These are phyloP conservation scores for Termitomyces sp. DNA, from an alignment of 768 basidiomycete genomes.

Conservation along the genomic window DNA sequence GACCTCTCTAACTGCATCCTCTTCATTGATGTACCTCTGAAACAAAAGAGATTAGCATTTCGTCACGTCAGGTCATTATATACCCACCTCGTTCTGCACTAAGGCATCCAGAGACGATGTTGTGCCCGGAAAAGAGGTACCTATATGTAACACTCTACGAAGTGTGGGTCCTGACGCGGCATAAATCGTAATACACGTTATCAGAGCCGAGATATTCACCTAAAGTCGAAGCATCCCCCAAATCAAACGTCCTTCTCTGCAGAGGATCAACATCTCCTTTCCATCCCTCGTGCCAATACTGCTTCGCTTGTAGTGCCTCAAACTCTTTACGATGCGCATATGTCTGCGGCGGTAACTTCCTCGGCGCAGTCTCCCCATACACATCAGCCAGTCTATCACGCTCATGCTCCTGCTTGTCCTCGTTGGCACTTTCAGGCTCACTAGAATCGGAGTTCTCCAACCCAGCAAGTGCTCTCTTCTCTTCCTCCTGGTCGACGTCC, in stretches of 20 bases:
- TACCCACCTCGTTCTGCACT: constrained; percentile 14
- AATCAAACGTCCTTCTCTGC: constrained; percentile 41
- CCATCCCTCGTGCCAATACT: constrained; percentile 78
- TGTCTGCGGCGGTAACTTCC: constrained; percentile 24
- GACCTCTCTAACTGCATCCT: constrained; percentile 74
- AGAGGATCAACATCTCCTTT: constrained; percentile 37
- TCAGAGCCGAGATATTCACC: constrained; percentile 33
- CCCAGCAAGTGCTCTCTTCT: constrained; percentile 1
- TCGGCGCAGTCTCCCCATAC: constrained; percentile 5
- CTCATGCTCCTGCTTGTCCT: not conserved
- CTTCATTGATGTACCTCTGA: constrained; percentile 69
- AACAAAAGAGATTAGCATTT: not conserved
- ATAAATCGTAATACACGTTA: not conserved
- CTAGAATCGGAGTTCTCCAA: not conserved
- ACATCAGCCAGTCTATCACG: not conserved
- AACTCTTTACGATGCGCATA: constrained; percentile 49
- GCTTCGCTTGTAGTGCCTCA: constrained; percentile 58
- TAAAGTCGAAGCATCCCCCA: constrained; percentile 71
- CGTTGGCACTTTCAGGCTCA: not conserved
- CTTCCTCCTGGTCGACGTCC: constrained; percentile 15
- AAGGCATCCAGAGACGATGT: constrained; percentile 12
- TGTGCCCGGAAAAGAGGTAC: not conserved
- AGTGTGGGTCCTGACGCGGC: constrained; percentile 15
- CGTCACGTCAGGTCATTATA: not conserved
- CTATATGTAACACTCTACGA: constrained; percentile 8